phyloP scores from a whole-genome alignment of 2,329 filamentous ascomycete genomes.

The Penicillium brevicompactum region DNA sequence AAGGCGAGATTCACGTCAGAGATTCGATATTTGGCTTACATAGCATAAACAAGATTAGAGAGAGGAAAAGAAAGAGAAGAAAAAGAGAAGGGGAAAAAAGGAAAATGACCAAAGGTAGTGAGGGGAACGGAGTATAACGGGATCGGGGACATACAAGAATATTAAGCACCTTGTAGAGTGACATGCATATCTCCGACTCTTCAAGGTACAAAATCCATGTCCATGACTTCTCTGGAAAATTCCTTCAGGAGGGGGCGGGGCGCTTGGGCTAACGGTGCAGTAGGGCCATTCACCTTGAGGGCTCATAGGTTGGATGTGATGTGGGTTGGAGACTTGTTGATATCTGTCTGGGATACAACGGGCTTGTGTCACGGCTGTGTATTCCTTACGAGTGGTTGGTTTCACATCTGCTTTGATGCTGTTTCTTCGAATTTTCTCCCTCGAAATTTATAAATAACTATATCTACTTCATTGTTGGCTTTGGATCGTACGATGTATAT shows the following conservation, averaged over 20 bases:
- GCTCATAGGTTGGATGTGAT: not conserved
- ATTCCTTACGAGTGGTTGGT: not conserved
- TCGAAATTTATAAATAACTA: no score
- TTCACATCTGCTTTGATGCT: no score
- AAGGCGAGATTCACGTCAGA: slow-evolving; percentile 5
- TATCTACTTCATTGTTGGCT: no score
- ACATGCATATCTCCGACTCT: not conserved
- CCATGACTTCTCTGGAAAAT: slow-evolving; percentile 1
- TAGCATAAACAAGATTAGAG: not conserved
- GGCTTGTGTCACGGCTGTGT: not conserved
- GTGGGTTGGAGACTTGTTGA: not conserved
- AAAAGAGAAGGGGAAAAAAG: not conserved
- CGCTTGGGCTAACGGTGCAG: slow-evolving; percentile 17
- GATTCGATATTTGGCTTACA: not conserved
- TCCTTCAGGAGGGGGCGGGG: slow-evolving; percentile 20
- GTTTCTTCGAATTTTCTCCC: no score
- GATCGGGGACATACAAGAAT: slow-evolving; percentile 12
- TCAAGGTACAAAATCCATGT: not conserved
- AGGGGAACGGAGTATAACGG: slow-evolving; percentile 3
- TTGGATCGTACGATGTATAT: no score
- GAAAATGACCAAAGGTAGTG: not conserved
- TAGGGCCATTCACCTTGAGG: slow-evolving; percentile 3
- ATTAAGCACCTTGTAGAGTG: slow-evolving; percentile 6
- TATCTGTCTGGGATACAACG: not conserved
- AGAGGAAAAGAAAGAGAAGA: not conserved